Conservation (phyloP, 495 filamentous ascomycete species). For the Lophium mytilinum region DNA sequence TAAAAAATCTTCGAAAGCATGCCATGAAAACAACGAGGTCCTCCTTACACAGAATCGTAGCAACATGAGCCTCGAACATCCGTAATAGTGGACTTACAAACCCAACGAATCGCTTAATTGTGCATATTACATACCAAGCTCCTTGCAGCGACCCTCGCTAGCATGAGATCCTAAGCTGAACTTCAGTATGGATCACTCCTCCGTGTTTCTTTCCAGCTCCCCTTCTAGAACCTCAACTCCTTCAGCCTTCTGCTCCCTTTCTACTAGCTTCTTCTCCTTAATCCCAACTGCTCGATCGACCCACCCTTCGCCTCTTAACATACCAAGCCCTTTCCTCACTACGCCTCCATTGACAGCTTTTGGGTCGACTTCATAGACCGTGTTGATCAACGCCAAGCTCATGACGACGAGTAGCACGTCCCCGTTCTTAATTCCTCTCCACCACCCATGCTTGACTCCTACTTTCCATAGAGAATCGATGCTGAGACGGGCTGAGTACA, state of each 20-base stretch:
- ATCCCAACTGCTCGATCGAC: slow-evolving; percentile 36
- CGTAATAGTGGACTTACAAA: no score
- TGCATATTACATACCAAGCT: no score
- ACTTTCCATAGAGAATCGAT: slow-evolving; percentile 85
- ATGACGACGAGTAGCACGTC: slow-evolving; percentile 76
- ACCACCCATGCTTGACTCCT: slow-evolving; percentile 73
- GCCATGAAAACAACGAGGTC: no score
- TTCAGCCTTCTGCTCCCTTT: slow-evolving; percentile 23
- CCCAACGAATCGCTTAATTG: no score
- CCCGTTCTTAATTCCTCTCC: slow-evolving; percentile 69
- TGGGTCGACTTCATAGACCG: slow-evolving; percentile 66
- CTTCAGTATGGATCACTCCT: no score
- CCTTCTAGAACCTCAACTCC: neutral
- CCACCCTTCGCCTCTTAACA: slow-evolving; percentile 64
- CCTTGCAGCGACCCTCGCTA: no score
- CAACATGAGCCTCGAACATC: no score
- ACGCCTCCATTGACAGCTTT: slow-evolving; percentile 56
- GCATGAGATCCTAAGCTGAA: no score
- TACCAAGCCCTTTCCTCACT: slow-evolving; percentile 64
- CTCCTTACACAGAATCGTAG: no score
- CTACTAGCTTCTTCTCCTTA: slow-evolving; percentile 19
- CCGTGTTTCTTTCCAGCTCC: neutral
- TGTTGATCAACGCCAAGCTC: slow-evolving; percentile 67
- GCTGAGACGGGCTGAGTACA: slow-evolving; percentile 64
- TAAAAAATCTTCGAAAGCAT: no score